A percentile compares a stretch with the other conserved stretches of the same genome.
Conservation (phyloP, 2,329 filamentous ascomycete genomes). For the Cladosporium sp. region DNA sequence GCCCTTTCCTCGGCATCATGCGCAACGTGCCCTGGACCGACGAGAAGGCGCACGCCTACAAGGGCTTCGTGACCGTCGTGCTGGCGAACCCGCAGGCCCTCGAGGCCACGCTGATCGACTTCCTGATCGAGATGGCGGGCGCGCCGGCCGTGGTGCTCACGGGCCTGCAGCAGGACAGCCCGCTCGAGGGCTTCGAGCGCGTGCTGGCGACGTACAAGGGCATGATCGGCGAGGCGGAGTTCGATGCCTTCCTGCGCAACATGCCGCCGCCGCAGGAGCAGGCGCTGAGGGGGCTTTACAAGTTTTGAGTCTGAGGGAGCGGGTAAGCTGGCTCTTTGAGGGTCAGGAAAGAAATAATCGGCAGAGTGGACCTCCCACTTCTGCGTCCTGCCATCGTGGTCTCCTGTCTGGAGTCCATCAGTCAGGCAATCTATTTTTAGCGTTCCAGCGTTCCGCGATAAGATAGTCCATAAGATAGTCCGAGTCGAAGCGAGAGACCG, state of each 20-base stretch:
- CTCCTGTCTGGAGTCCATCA: neutral
- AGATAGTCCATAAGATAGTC: neutral
- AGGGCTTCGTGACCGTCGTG: slow-evolving; percentile 81
- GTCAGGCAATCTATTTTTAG: neutral
- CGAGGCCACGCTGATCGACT: slow-evolving; percentile 74
- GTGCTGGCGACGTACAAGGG: slow-evolving; percentile 49
- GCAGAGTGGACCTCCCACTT: neutral
- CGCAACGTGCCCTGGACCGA: slow-evolving; percentile 78
- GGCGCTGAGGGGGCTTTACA: slow-evolving; percentile 39
- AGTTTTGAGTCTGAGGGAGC: slow-evolving; percentile 22
- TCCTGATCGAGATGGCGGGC: slow-evolving; percentile 76
- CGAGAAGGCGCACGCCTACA: slow-evolving; percentile 89
- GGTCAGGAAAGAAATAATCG: neutral
- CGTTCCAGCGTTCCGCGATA: slow-evolving; percentile 8
- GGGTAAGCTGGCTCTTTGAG: slow-evolving; percentile 11
- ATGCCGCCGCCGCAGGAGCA: slow-evolving; percentile 40
- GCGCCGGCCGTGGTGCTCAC: slow-evolving; percentile 54
- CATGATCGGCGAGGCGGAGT: slow-evolving; percentile 45
- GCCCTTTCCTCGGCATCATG: slow-evolving; percentile 75
- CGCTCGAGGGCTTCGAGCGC: slow-evolving; percentile 64
- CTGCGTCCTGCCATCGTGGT: neutral
- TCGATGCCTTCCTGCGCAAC: slow-evolving; percentile 45
- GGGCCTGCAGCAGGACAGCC: slow-evolving; percentile 54
- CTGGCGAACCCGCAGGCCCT: slow-evolving; percentile 84
- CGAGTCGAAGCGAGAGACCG: too few relatives aligned